Conservation (phyloP, 2,329 filamentous ascomycete genomes). For the Ophiocordyceps camponoti-leonardi region DNA sequence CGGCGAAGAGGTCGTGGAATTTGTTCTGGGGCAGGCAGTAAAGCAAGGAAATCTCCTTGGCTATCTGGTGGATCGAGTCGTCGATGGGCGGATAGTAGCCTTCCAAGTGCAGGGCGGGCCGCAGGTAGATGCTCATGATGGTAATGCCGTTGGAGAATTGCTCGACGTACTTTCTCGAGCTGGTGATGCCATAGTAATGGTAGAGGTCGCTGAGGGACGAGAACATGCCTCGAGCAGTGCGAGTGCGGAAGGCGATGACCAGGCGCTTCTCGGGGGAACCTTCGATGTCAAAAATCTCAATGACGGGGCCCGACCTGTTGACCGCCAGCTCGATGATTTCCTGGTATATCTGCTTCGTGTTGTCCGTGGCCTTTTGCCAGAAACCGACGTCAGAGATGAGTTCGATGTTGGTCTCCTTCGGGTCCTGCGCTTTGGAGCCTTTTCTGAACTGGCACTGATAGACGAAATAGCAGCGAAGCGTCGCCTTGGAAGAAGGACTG, state of each 20-base stretch:
- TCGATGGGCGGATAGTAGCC: constrained; percentile 62
- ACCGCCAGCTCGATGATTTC: constrained; percentile 82
- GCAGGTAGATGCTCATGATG: constrained; percentile 89
- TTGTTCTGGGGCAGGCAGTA: constrained; percentile 98
- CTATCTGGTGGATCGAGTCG: constrained; percentile 93
- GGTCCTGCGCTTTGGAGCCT: constrained; percentile 47
- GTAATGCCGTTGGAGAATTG: constrained; percentile 98
- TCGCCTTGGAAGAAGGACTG: constrained; percentile 51
- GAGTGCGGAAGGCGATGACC: constrained; percentile 85
- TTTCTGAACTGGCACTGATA: constrained; percentile 91
- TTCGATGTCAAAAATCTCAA: constrained; percentile 94
- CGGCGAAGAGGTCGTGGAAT: constrained; percentile 78
- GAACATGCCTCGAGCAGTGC: constrained; percentile 84
- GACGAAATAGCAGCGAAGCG: constrained; percentile 94
- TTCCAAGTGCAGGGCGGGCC: constrained; percentile 44
- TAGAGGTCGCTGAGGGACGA: constrained; percentile 90
- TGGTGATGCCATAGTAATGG: constrained; percentile 96
- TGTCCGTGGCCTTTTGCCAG: constrained; percentile 84
- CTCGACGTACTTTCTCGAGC: constrained; percentile 92
- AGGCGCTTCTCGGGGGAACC: constrained; percentile 81
- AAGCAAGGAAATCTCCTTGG: constrained; percentile 90
- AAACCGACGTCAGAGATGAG: constrained; percentile 88
- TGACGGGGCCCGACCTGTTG: constrained; percentile 75
- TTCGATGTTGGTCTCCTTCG: constrained; percentile 74
- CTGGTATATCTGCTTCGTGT: constrained; percentile 92